Percentiles rank a stretch among this genome's conserved stretches.
Conservation (phyloP, 208 protist species). For the Tritrichomonas musculus region DNA sequence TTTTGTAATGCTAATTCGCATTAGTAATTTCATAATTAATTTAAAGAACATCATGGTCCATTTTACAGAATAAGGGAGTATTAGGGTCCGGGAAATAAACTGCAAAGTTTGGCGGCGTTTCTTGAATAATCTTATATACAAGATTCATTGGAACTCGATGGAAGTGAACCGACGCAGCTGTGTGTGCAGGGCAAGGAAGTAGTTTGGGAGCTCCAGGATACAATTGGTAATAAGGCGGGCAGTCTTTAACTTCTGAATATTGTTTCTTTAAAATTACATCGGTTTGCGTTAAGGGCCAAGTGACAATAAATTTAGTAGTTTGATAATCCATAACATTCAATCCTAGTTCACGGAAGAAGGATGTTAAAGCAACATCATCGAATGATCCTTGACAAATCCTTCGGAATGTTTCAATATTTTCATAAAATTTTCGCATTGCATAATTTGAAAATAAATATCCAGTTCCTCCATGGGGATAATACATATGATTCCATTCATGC, state of each 20-base stretch:
- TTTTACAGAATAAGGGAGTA: background rate
- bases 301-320: background rate
- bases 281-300: background rate
- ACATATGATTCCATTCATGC: background rate
- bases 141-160: background rate
- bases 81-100: background rate
- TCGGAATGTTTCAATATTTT: too few relatives aligned
- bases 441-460: background rate
- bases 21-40: too few relatives aligned
- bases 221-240: background rate
- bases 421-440: background rate
- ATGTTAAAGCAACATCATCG: slow-evolving; percentile 17
- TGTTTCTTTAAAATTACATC: background rate
- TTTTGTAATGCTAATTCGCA: too few relatives aligned
- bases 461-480: slow-evolving; percentile 1
- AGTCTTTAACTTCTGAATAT: background rate
- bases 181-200: background rate
- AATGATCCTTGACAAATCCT: background rate
- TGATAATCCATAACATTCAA: background rate
- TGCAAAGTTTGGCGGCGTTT: background rate
- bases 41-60: too few relatives aligned
- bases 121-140: background rate
- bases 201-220: background rate
- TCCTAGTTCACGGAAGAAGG: background rate
- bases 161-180: slow-evolving; percentile 14